A percentile compares a stretch with the other conserved stretches of the same genome.
These are phyloP conservation scores for Stephanocyclus meneghinianus DNA, from an alignment of 352 stramenopile species.

Conservation along the genomic window DNA sequence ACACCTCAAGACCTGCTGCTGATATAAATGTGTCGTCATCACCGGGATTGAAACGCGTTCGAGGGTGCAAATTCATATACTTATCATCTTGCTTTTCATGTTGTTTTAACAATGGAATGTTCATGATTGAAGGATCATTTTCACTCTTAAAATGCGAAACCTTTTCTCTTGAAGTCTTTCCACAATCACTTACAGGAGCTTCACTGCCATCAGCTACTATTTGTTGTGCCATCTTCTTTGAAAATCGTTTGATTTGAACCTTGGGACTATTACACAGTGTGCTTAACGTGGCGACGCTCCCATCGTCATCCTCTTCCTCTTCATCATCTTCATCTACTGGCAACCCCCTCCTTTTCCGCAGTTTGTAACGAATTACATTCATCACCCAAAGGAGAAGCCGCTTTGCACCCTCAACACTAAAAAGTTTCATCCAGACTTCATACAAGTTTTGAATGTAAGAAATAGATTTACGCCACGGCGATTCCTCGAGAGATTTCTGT, in stretches of 20 bases:
- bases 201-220: not conserved
- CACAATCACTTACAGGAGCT: not conserved
- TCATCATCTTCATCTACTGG: constrained; percentile 16
- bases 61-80: not conserved
- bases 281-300: constrained; percentile 15
- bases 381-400: constrained; percentile 8
- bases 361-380: constrained; percentile 12
- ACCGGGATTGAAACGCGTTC: not conserved
- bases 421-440: constrained; percentile 3
- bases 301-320: constrained; percentile 32
- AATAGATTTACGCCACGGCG: not conserved
- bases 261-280: not conserved
- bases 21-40: constrained; percentile 40
- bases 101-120: constrained; percentile 1
- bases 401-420: constrained; percentile 17
- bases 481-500: not conserved
- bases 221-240: not conserved
- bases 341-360: constrained; percentile 7
- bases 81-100: constrained; percentile 7
- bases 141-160: not conserved
- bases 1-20: constrained; percentile 4
- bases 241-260: not conserved
- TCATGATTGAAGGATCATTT: constrained; percentile 14
- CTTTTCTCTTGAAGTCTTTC: not conserved
- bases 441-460: constrained; percentile 9